Evolutionary conservation across 331 rosid species (phyloP).

Genomic region (Saraca asoca): DNA sequence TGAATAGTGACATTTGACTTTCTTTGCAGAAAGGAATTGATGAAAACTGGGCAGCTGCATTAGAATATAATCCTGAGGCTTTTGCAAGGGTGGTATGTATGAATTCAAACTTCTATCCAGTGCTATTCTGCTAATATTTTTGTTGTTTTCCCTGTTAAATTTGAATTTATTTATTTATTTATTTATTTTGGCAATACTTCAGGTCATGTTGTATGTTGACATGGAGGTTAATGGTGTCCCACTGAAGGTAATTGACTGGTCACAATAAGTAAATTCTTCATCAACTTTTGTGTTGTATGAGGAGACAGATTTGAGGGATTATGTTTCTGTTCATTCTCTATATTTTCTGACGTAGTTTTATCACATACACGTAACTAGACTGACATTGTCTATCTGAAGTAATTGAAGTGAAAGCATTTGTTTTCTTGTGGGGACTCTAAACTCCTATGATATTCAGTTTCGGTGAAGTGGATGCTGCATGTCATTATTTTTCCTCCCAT

Average conservation of each 20-base stretch:
- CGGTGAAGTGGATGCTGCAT: conserved; percentile 5
- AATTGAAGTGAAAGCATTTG: neutral
- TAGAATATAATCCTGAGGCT: conserved; percentile 94
- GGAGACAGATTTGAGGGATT: conserved; percentile 2
- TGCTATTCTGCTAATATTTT: neutral
- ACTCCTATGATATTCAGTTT: neutral
- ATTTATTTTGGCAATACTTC: conserved; percentile 23
- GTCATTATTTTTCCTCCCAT: neutral
- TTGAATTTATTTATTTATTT: conserved; percentile 24
- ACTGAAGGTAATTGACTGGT: conserved; percentile 63
- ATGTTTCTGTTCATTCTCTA: conserved; percentile 22
- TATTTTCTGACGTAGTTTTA: conserved; percentile 8
- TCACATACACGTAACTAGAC: conserved; percentile 3
- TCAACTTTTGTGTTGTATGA: conserved; percentile 17
- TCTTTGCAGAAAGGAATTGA: conserved; percentile 87
- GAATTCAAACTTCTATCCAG: conserved; percentile 21
- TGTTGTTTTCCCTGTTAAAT: neutral
- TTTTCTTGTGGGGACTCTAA: conserved; percentile 4
- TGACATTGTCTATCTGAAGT: neutral
- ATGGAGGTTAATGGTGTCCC: conserved; percentile 98
- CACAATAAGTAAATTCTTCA: conserved; percentile 17
- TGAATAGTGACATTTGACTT: conserved; percentile 25
- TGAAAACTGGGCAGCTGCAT: conserved; percentile 98
- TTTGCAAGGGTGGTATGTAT: conserved; percentile 94
- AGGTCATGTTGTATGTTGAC: conserved; percentile 97